Evolutionary conservation across 2,329 filamentous ascomycete genomes (phyloP), one percentile per base, ranked within the genome.

Genomic region (Verticillium tricorpus): DNA sequence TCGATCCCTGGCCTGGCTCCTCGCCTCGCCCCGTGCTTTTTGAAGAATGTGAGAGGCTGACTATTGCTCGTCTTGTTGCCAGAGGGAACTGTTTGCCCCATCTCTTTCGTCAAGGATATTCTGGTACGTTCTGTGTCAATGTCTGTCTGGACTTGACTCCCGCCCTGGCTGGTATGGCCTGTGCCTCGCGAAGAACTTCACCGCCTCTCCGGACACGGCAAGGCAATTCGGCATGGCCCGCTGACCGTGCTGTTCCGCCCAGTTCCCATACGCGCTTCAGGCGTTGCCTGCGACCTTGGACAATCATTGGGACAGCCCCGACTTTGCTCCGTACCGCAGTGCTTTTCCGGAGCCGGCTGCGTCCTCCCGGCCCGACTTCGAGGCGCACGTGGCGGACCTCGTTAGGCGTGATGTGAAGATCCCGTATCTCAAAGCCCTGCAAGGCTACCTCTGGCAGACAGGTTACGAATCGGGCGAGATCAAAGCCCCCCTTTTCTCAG

Each of bases 71-170:
- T 22, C 17, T 52, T 14, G n/a, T 19, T 22, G 12, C 64, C 69
- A 93, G 90, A 93, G 82, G 90, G 91, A 65, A 93, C 91, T 58
- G 87, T 93, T 66, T 93, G 90, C 74, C 89, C 89, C 68, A 92
- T 93, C 73, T 91, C 89, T 68, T 93, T 93, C 76, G 91, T 93
- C 76, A 91, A 91, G 78, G 89, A 93, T 74, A 86, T 91, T 67
- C 80, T 93, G 78, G 91, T 93, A 86, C 85, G 89, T 56, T 32
- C 28, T 19, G 32, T 25, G 54, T 17, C 54, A 17, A 52, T 52
- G 19, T 52, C 19, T 52, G 45, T 64, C 60, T 57, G 62, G 63
- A 65, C 55, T 63, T 58, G 63, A 59, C 60, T 60, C 60, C 60
- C 60, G 63, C 28, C 28, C 62, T 60, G 62, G 63, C 22, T 59